phyloP scores from a whole-genome alignment of 2,329 filamentous ascomycete genomes.

The Fusarium nelsonii region DNA sequence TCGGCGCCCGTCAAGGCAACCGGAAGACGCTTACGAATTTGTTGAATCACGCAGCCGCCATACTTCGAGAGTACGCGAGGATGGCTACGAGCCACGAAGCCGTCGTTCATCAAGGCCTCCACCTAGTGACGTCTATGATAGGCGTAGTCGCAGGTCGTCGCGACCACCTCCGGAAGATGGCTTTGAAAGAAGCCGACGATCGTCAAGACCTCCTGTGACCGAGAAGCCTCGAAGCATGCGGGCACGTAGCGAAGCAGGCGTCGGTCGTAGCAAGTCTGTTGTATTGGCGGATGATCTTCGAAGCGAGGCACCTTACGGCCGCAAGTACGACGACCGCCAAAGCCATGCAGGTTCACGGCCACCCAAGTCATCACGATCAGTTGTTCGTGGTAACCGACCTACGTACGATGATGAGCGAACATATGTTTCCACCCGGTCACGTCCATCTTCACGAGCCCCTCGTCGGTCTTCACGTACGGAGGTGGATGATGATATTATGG shows the following conservation, averaged over 20 bases:
- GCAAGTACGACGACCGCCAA: slow-evolving; percentile 55
- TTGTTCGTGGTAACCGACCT: slow-evolving; percentile 41
- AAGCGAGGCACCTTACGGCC: slow-evolving; percentile 52
- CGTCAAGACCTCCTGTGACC: slow-evolving; percentile 52
- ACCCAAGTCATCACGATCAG: slow-evolving; percentile 47
- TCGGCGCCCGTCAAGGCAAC: slow-evolving; percentile 55
- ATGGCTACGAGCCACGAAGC: slow-evolving; percentile 36
- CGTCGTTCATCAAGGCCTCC: slow-evolving; percentile 35
- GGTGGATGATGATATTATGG: slow-evolving; percentile 47
- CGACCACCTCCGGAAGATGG: slow-evolving; percentile 50
- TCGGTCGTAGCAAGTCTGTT: slow-evolving; percentile 36
- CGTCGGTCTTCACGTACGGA: slow-evolving; percentile 45
- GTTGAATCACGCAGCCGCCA: slow-evolving; percentile 41
- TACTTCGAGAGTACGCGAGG: slow-evolving; percentile 33
- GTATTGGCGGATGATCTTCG: slow-evolving; percentile 59
- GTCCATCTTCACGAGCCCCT: slow-evolving; percentile 43
- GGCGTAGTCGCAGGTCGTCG: slow-evolving; percentile 56
- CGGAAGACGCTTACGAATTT: slow-evolving; percentile 37
- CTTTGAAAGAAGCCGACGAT: slow-evolving; percentile 58
- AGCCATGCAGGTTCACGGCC: slow-evolving; percentile 57
- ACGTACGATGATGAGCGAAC: slow-evolving; percentile 55
- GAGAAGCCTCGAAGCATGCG: slow-evolving; percentile 50
- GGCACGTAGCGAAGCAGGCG: slow-evolving; percentile 56
- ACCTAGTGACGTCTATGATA: slow-evolving; percentile 52
- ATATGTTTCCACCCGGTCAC: slow-evolving; percentile 58